Conservation (phyloP, 2,329 filamentous ascomycete species). For the Penicillium sp. region DNA sequence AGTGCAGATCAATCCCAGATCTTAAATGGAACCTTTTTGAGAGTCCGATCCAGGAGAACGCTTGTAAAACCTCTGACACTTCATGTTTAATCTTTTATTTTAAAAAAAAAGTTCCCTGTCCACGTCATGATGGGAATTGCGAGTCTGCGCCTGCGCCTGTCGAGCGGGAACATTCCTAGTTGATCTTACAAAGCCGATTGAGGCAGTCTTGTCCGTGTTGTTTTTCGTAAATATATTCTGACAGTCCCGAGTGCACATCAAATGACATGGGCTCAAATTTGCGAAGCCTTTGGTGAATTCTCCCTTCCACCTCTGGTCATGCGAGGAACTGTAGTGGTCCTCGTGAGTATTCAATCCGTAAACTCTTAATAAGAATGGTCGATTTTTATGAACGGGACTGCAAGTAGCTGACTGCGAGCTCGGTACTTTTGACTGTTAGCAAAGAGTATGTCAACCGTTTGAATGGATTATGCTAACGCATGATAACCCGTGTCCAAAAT, state of each 20-base stretch:
- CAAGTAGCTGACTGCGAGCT: neutral
- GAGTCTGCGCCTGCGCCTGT: neutral
- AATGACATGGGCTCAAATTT: neutral
- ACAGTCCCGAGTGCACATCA: neutral
- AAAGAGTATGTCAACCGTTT: neutral
- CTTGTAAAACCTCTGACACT: neutral
- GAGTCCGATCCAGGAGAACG: neutral
- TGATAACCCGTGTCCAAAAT: neutral
- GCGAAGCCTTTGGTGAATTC: neutral
- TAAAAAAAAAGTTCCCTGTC: neutral
- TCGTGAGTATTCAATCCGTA: neutral
- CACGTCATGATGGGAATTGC: neutral
- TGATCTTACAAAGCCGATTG: neutral
- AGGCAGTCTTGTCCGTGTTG: neutral
- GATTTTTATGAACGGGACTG: neutral
- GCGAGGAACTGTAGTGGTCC: neutral
- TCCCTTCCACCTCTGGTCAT: neutral
- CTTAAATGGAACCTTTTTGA: neutral
- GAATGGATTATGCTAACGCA: neutral
- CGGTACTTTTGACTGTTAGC: neutral
- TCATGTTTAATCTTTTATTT: neutral
- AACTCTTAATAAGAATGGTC: neutral
- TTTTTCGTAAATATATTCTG: neutral
- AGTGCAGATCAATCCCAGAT: neutral
- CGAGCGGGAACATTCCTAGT: neutral